Evolutionary conservation across 2,329 filamentous ascomycete genomes (phyloP).

Genomic region (Hypoxylon sp.): DNA sequence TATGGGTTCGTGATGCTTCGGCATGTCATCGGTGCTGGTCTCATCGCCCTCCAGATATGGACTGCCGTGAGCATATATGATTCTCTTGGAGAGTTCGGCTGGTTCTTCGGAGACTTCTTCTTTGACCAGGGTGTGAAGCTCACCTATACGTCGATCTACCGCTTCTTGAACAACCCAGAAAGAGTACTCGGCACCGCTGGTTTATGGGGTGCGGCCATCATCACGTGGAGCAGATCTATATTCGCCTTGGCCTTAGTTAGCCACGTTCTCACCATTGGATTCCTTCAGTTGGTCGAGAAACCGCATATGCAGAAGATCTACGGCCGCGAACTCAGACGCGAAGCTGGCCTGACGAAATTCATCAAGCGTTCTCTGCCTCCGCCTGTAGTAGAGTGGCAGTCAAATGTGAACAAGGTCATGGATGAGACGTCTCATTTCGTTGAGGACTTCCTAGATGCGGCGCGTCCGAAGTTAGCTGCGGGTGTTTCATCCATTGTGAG

Average conservation of each 20-base stretch:
- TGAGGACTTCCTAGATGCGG: constrained; percentile 89
- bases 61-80: constrained; percentile 94
- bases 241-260: constrained; percentile 89
- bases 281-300: constrained; percentile 93
- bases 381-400: constrained; percentile 85
- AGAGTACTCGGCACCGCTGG: constrained; percentile 93
- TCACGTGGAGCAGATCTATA: constrained; percentile 89
- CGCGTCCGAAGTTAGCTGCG: constrained; percentile 86
- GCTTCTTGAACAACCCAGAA: constrained; percentile 97
- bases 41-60: constrained; percentile 92
- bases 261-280: constrained; percentile 86
- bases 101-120: constrained; percentile 99
- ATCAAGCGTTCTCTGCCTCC: constrained; percentile 88
- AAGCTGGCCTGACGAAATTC: constrained; percentile 93
- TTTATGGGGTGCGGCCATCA: constrained; percentile 94
- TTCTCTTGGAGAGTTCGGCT: constrained; percentile 95
- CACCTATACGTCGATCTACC: constrained; percentile 97
- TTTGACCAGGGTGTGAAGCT: constrained; percentile 90
- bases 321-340: constrained; percentile 83
- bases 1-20: constrained; percentile 88
- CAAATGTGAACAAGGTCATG: constrained; percentile 88
- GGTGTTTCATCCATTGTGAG: constrained; percentile 89
- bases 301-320: constrained; percentile 99
- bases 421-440: constrained; percentile 90
- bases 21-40: constrained; percentile 84